phyloP scores from a whole-genome alignment of 331 rosid genomes.

The Dryas integrifolia region DNA sequence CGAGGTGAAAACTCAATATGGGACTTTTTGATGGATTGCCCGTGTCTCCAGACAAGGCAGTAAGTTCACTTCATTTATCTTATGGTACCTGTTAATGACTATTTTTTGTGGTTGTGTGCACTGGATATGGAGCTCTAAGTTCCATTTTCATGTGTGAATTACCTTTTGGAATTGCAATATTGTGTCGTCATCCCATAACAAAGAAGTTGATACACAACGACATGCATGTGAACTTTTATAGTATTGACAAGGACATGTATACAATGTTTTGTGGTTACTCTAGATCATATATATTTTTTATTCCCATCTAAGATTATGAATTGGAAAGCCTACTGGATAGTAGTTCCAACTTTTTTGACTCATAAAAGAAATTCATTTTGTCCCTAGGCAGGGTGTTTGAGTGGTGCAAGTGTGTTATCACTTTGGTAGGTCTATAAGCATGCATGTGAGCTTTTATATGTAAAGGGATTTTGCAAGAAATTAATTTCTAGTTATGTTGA shows the following conservation, averaged over 20 bases:
- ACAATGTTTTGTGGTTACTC: too few relatives aligned
- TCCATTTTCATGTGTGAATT: neutral
- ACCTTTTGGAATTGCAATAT: neutral
- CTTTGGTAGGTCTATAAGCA: neutral
- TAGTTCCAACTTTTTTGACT: neutral
- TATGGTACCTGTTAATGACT: neutral
- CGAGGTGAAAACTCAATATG: conserved; percentile 52
- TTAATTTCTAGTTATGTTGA: neutral
- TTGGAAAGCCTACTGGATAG: neutral
- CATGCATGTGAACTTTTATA: neutral
- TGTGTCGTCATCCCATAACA: neutral
- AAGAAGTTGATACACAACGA: neutral
- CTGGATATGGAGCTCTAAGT: neutral
- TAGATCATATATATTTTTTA: too few relatives aligned
- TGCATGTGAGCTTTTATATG: neutral
- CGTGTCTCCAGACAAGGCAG: conserved; percentile 69
- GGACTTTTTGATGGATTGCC: conserved; percentile 94
- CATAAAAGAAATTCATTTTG: neutral
- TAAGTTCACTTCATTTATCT: conserved; percentile 37
- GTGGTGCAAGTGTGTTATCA: neutral
- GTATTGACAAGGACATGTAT: too few relatives aligned
- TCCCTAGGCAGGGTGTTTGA: neutral
- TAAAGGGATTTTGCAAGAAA: neutral
- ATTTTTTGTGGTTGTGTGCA: neutral
- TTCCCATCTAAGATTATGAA: neutral